These are phyloP conservation scores for Hyphodiscus sp. DNA, from an alignment of 2,329 filamentous ascomycete genomes.

Conservation along the genomic window DNA sequence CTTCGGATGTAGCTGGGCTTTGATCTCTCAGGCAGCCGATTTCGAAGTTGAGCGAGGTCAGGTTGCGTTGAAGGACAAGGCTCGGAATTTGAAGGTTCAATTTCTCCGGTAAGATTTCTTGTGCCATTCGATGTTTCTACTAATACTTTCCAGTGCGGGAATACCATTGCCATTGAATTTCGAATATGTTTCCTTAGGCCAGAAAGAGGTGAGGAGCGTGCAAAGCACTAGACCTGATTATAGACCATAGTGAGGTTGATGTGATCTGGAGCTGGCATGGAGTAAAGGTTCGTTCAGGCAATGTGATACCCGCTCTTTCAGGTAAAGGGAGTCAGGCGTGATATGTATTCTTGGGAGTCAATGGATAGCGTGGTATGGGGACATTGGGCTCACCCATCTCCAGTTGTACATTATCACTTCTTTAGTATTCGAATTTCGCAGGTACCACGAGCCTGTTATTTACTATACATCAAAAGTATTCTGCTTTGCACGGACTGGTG, in stretches of 20 bases:
- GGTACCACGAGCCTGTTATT: not conserved
- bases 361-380: not conserved
- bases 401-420: not conserved
- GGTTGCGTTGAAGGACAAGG: slow-evolving; percentile 48
- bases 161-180: slow-evolving; percentile 36
- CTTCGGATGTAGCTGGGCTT: slow-evolving; percentile 40
- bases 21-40: slow-evolving; percentile 35
- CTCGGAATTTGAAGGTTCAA: slow-evolving; percentile 44
- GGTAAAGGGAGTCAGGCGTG: not conserved
- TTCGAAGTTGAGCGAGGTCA: slow-evolving; percentile 33
- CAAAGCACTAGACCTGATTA: slow-evolving; percentile 18
- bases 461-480: not conserved
- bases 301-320: not conserved
- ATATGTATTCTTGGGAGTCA: not conserved
- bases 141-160: slow-evolving; percentile 10
- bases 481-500: not conserved
- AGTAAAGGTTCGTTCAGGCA: not conserved
- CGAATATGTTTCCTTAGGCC: slow-evolving; percentile 35
- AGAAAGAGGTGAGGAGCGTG: slow-evolving; percentile 33
- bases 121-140: not conserved
- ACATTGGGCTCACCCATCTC: not conserved
- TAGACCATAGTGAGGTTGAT: slow-evolving; percentile 1
- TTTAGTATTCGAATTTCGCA: not conserved
- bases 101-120: slow-evolving; percentile 35
- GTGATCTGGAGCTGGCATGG: not conserved